A percentile compares a stretch with the other conserved stretches of the same genome.
phyloP scores from a whole-genome alignment of 306 rosid genomes.

The Lathyrus aphaca region DNA sequence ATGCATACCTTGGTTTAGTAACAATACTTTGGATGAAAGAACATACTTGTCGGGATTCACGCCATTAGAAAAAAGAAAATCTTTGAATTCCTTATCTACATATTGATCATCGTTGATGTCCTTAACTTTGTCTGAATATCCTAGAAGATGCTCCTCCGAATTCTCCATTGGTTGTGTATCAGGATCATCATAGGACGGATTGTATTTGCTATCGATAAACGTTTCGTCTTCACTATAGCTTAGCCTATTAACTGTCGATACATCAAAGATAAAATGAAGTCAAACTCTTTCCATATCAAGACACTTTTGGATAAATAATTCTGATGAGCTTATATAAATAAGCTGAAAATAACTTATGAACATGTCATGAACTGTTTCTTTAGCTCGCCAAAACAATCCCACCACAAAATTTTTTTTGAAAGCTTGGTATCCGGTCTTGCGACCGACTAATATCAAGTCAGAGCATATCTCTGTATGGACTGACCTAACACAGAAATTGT shows the following conservation, averaged over 20 bases:
- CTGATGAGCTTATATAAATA: too few species aligned
- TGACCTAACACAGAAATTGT: too few species aligned
- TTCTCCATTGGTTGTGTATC: slow-evolving; percentile 40
- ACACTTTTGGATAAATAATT: too few species aligned
- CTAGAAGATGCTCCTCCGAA: slow-evolving; percentile 52
- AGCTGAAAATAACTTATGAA: not conserved
- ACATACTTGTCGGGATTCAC: slow-evolving; percentile 50
- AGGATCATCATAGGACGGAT: slow-evolving; percentile 19
- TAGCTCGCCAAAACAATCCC: not conserved
- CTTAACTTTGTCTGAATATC: slow-evolving; percentile 45
- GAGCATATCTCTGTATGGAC: too few species aligned
- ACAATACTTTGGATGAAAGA: slow-evolving; percentile 77
- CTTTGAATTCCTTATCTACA: slow-evolving; percentile 61
- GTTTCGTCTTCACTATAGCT: slow-evolving; percentile 38
- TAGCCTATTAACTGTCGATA: slow-evolving; percentile 38
- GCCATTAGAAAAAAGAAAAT: slow-evolving; percentile 46
- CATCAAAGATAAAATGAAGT: slow-evolving; percentile 4
- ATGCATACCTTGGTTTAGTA: slow-evolving; percentile 60
- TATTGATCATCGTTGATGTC: slow-evolving; percentile 46
- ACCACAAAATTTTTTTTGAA: too few species aligned
- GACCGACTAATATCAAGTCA: too few species aligned
- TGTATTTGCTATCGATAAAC: slow-evolving; percentile 18
- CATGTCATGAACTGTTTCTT: not conserved
- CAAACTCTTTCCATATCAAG: too few species aligned
- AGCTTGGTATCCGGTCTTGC: too few species aligned